A percentile compares a stretch with the other conserved stretches of the same genome.
phyloP scores from a whole-genome alignment of 345 rosid genomes.

The Salix caprea region DNA sequence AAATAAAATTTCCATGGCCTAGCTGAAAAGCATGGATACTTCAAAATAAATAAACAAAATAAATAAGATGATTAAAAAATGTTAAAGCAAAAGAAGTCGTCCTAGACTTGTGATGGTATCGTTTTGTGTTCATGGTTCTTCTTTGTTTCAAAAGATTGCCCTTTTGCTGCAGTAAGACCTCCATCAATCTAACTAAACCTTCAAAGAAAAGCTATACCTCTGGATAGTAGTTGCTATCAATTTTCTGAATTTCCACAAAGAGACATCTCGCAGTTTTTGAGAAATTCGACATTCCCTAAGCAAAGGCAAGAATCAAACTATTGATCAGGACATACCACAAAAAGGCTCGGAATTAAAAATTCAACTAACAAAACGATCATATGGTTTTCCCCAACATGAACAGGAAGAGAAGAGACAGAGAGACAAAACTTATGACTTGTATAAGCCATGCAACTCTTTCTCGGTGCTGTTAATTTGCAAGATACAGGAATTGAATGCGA shows the following conservation, averaged over 20 bases:
- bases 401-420: background rate
- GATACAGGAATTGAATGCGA: background rate
- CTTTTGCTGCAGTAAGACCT: background rate
- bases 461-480: background rate
- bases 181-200: background rate
- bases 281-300: conserved; percentile 59
- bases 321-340: conserved; percentile 5
- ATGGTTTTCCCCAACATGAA: background rate
- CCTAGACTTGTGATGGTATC: background rate
- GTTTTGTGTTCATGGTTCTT: background rate
- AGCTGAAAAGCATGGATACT: background rate
- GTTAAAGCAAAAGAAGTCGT: background rate
- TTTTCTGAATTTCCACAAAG: conserved; percentile 62
- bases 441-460: background rate
- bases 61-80: background rate
- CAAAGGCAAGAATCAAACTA: conserved; percentile 21
- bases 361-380: background rate
- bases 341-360: background rate
- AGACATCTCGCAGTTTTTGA: conserved; percentile 57
- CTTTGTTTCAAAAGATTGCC: background rate
- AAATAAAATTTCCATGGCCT: background rate
- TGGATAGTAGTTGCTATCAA: conserved; percentile 64
- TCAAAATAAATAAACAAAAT: no score
- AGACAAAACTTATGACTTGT: no score
- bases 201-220: conserved; percentile 34